Evolutionary conservation across 192 early-diverging fungal genomes (phyloP).

Genomic region (Umbelopsis isabellina): DNA sequence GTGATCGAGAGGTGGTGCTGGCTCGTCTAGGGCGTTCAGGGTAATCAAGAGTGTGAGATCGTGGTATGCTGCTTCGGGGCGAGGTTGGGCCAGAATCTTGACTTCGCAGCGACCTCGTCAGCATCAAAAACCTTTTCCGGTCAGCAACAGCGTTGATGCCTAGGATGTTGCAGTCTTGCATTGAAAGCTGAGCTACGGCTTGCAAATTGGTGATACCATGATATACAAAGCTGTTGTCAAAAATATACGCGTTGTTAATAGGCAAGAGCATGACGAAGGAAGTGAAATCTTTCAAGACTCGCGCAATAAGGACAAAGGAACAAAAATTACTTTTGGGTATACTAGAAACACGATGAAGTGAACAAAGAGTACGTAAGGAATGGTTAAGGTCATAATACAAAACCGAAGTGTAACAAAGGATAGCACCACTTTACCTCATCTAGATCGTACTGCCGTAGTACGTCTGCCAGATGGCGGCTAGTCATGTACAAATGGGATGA

Average conservation of each 20-base stretch:
- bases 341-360: background rate
- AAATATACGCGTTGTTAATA: too few relatives aligned
- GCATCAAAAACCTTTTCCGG: constrained; percentile 54
- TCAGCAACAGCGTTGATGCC: constrained; percentile 63
- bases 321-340: background rate
- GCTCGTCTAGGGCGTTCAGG: background rate
- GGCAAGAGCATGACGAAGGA: too few relatives aligned
- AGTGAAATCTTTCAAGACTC: too few relatives aligned
- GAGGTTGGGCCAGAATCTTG: constrained; percentile 22
- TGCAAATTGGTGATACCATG: constrained; percentile 8
- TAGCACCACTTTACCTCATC: background rate
- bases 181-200: constrained; percentile 57
- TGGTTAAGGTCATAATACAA: background rate
- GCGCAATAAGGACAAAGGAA: background rate
- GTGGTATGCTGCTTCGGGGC: background rate
- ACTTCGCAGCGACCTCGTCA: constrained; percentile 35
- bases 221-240: constrained; percentile 7
- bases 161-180: constrained; percentile 70
- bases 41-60: background rate
- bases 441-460: constrained; percentile 20
- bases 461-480: constrained; percentile 17
- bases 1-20: constrained; percentile 10
- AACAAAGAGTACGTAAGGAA: too few relatives aligned
- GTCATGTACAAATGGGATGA: background rate
- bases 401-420: background rate